Conservation (phyloP, 352 stramenopile species). For the Aphanomyces euteiches region DNA sequence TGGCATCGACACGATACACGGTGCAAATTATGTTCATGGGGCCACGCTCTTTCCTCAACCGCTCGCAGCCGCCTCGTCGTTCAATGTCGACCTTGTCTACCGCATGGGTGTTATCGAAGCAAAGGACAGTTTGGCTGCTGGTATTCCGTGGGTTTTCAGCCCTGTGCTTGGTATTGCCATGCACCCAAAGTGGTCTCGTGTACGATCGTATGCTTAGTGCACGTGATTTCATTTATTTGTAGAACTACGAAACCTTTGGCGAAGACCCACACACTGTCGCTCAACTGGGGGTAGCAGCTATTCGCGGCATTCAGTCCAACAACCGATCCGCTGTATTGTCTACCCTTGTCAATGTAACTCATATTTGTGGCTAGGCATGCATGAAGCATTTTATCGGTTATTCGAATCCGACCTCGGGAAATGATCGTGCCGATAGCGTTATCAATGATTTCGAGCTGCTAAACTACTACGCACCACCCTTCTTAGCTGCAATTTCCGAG, state of each 20-base stretch:
- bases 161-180: too few relatives aligned
- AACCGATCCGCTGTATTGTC: constrained; percentile 40
- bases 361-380: constrained; percentile 45
- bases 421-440: constrained; percentile 75
- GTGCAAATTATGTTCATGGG: too few relatives aligned
- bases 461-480: constrained; percentile 84
- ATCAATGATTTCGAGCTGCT: constrained; percentile 74
- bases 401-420: constrained; percentile 70
- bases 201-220: not conserved
- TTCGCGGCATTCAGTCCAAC: constrained; percentile 78
- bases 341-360: not conserved
- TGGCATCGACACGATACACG: too few relatives aligned
- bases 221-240: not conserved
- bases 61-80: too few relatives aligned
- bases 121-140: too few relatives aligned
- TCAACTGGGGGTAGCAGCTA: constrained; percentile 69
- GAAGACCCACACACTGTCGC: constrained; percentile 85
- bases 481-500: constrained; percentile 71
- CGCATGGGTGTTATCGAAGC: too few relatives aligned
- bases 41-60: too few relatives aligned
- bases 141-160: too few relatives aligned
- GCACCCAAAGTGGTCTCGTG: too few relatives aligned
- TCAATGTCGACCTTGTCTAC: too few relatives aligned
- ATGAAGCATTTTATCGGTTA: constrained; percentile 91
- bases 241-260: constrained; percentile 91